phyloP scores from a whole-genome alignment of 169 alveolate species.

The Babesia ovis region DNA sequence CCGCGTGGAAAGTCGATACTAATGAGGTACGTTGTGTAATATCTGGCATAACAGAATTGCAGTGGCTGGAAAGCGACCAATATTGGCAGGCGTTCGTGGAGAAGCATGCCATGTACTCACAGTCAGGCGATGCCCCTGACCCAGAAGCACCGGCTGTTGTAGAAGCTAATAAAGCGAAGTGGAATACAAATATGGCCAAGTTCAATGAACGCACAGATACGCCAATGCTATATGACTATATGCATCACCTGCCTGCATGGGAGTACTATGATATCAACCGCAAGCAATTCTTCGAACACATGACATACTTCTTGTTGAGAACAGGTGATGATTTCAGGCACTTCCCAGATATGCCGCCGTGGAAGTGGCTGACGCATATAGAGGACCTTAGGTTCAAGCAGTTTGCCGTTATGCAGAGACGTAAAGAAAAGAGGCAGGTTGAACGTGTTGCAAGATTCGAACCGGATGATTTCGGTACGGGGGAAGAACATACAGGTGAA shows the following conservation, averaged over 20 bases:
- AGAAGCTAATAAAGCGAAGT: constrained; percentile 69
- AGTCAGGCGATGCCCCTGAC: constrained; percentile 61
- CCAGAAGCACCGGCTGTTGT: constrained; percentile 74
- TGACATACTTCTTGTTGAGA: constrained; percentile 78
- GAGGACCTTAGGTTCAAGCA: constrained; percentile 78
- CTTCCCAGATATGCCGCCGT: constrained; percentile 84
- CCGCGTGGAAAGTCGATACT: constrained; percentile 72
- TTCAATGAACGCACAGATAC: constrained; percentile 85
- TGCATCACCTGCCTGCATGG: constrained; percentile 84
- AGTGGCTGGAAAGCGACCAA: constrained; percentile 86
- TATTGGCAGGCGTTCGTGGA: constrained; percentile 89
- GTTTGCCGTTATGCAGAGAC: constrained; percentile 72
- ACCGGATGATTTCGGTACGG: constrained; percentile 72
- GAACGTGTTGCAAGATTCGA: constrained; percentile 61
- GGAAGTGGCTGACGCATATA: constrained; percentile 84
- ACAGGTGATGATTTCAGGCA: constrained; percentile 84
- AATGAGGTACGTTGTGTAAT: constrained; percentile 64
- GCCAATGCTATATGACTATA: constrained; percentile 78
- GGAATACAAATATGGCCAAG: constrained; percentile 77
- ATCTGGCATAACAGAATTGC: neutral
- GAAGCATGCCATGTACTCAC: constrained; percentile 77
- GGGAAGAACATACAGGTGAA: constrained; percentile 75
- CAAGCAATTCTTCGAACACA: constrained; percentile 80
- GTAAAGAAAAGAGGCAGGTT: constrained; percentile 64
- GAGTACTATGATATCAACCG: constrained; percentile 84